These are phyloP conservation scores for Mycena galericulata DNA, from an alignment of 768 basidiomycete species.

Conservation along the genomic window DNA sequence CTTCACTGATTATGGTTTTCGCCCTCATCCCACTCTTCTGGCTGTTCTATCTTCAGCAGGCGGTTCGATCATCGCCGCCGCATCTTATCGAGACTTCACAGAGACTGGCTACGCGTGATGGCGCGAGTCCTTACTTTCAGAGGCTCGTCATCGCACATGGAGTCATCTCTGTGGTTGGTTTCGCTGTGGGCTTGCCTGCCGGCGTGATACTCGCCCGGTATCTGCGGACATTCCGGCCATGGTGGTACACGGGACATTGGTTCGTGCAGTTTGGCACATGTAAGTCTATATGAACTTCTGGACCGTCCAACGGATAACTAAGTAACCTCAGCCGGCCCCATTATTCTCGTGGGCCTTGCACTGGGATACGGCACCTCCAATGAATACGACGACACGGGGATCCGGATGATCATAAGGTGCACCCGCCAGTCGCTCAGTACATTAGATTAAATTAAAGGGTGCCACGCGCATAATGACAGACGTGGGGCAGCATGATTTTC, in stretches of 20 bases:
- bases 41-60: no score
- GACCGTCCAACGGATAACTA: neutral
- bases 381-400: neutral
- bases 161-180: neutral
- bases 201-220: constrained; percentile 15
- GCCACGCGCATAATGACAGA: no score
- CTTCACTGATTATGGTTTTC: no score
- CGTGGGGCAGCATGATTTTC: constrained; percentile 62
- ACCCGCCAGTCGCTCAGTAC: neutral
- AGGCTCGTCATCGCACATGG: constrained; percentile 9
- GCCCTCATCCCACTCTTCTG: no score
- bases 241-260: constrained; percentile 23
- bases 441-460: constrained; percentile 32
- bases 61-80: no score
- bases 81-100: no score
- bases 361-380: neutral
- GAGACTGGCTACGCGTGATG: neutral
- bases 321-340: neutral
- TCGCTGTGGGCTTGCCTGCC: neutral
- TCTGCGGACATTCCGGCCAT: constrained; percentile 10
- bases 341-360: neutral
- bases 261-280: constrained; percentile 7
- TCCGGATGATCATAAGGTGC: constrained; percentile 13
- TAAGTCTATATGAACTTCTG: neutral
- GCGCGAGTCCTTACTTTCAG: neutral